Evolutionary conservation across 352 stramenopile genomes (phyloP), one percentile per base, ranked within the genome.

Genomic region (Globisporangium solare): DNA sequence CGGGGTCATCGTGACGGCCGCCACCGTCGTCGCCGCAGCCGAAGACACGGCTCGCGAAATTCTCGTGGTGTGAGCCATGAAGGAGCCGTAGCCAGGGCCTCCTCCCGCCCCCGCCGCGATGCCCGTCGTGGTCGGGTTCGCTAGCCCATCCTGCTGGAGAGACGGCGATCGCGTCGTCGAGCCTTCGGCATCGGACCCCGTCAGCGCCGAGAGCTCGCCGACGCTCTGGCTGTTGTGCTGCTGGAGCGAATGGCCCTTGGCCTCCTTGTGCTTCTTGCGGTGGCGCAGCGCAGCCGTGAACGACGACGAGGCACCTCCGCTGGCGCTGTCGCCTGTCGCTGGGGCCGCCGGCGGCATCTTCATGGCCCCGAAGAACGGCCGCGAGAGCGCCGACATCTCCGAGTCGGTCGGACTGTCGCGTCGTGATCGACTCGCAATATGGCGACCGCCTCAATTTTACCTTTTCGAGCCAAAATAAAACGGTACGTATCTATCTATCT

Each of bases 261-360:
- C 21, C 15, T 63, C 56, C 21, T 63, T 63, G 7, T 54, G 51
- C 37, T 59, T 64, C 37, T 43, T 52, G 39, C 58, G 58, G 14
- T 59, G 47, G 22, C 58, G 58, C 5, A 64, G 58, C 37, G 52
- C 58, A 7, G 51, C 46, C 10, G 58, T 54, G 51, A 59, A 58
- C 27, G 58, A 64, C 47, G n/a, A 43, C 39, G 39, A 43, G 12
- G 13, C 17, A 10, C 13, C 39, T 15, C 10, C 39, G 39, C 18
- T 43, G 13, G 39, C 17, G 39, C 7, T 51, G 45, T 47, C 20
- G 18, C 18, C 22, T 4, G 31, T 15, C 11, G 58, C n/a, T 35
- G 27, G 2, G 1, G 43, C 24, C 4, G 31, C 31, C 24, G 46
- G 10, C 10, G 51, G 41, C 8, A 17, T 21, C 45, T 60, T 60